Conservation (phyloP, 306 rosid genomes). For the Senna siamea region DNA sequence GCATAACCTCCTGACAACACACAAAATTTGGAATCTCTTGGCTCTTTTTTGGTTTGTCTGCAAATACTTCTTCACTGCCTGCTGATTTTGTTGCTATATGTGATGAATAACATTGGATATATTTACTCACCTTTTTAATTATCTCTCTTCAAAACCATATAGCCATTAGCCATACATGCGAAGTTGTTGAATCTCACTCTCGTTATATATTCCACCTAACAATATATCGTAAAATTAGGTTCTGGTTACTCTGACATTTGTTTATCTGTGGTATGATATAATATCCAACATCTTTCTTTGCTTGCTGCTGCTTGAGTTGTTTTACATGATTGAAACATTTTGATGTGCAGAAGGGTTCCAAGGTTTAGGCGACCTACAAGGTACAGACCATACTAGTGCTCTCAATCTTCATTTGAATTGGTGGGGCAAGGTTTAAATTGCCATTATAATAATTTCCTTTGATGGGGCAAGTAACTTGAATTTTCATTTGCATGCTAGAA, state of each 20-base stretch:
- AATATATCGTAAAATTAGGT: neutral
- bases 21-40: neutral
- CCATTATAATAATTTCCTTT: conserved; percentile 44
- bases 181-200: conserved; percentile 29
- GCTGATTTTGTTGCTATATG: neutral
- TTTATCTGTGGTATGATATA: neutral
- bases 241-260: neutral
- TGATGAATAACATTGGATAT: neutral
- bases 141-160: neutral
- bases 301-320: neutral
- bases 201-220: neutral
- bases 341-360: conserved; percentile 81
- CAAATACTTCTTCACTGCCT: neutral
- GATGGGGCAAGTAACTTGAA: conserved; percentile 38
- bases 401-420: conserved; percentile 42
- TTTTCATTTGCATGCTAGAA: conserved; percentile 30
- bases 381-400: conserved; percentile 81
- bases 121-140: neutral
- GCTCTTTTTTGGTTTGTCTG: neutral
- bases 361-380: conserved; percentile 93
- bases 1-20: neutral
- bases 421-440: conserved; percentile 41
- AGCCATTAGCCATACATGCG: neutral
- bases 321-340: conserved; percentile 26
- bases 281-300: neutral